Evolutionary conservation across 805 yeast species (phyloP).

Genomic region (Jamesozyma piceae): DNA sequence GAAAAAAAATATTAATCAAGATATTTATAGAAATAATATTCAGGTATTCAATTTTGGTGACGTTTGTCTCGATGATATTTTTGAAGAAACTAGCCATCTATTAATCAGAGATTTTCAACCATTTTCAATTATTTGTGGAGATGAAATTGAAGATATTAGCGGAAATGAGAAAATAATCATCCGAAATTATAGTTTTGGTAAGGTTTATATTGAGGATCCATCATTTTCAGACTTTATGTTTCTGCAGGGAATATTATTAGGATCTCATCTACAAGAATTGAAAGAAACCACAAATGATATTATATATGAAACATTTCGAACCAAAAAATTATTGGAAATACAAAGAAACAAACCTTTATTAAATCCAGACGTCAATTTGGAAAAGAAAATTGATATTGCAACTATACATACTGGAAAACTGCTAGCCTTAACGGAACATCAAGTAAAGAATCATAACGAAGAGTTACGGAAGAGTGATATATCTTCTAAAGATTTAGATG

Average conservation of each 20-base stretch:
- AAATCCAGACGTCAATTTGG: neutral
- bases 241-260: constrained; percentile 61
- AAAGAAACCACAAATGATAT: constrained; percentile 70
- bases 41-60: constrained; percentile 66
- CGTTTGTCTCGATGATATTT: constrained; percentile 27
- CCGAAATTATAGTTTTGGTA: constrained; percentile 62
- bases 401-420: neutral
- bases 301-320: constrained; percentile 72
- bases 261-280: constrained; percentile 73
- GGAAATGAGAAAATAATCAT: constrained; percentile 18
- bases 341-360: constrained; percentile 4
- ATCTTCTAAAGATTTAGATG: constrained; percentile 11
- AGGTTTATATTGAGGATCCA: constrained; percentile 46
- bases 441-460: neutral
- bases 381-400: neutral
- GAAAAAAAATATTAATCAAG: constrained; percentile 47
- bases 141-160: constrained; percentile 16
- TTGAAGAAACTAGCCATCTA: constrained; percentile 23
- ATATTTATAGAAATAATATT: constrained; percentile 48
- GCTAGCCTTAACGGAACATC: neutral
- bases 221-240: constrained; percentile 60
- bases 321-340: constrained; percentile 48
- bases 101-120: constrained; percentile 44
- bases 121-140: constrained; percentile 57
- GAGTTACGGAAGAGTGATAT: neutral